Evolutionary conservation across 78 protist species (phyloP).

Genomic region (Acrasis kona): DNA sequence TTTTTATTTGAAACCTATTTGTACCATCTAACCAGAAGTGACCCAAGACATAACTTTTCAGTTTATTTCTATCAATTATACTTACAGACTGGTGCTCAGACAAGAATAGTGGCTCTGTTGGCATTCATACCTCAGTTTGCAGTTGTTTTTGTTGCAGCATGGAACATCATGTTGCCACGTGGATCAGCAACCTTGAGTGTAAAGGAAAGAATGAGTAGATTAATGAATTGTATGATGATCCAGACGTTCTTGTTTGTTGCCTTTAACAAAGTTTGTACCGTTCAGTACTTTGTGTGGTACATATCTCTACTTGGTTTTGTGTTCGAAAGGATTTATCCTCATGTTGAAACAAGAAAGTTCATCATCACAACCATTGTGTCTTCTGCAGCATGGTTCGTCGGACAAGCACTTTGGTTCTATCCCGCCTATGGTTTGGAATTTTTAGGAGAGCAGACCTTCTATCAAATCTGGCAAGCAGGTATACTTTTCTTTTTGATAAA

Average conservation of each 20-base stretch:
- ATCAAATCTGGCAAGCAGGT: slow-evolving; percentile 51
- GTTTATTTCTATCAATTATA: slow-evolving; percentile 74
- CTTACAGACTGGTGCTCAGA: not conserved
- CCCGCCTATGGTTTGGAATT: slow-evolving; percentile 66
- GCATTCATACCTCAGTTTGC: slow-evolving; percentile 25
- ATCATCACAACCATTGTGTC: too few species aligned
- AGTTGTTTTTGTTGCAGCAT: slow-evolving; percentile 32
- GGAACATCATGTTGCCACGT: too few species aligned
- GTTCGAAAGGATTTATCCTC: not conserved
- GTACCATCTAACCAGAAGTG: slow-evolving; percentile 67
- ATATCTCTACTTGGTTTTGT: slow-evolving; percentile 63
- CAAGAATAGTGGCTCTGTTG: not conserved
- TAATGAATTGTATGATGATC: too few species aligned
- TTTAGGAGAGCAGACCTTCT: slow-evolving; percentile 44
- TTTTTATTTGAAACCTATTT: slow-evolving; percentile 44
- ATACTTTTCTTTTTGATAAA: slow-evolving; percentile 46
- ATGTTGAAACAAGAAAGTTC: not conserved
- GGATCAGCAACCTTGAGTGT: too few species aligned
- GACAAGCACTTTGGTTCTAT: slow-evolving; percentile 56
- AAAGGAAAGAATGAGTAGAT: too few species aligned
- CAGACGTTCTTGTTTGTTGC: slow-evolving; percentile 79
- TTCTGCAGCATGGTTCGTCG: not conserved
- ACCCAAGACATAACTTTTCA: slow-evolving; percentile 86
- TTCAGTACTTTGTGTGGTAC: slow-evolving; percentile 91
- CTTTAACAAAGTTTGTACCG: slow-evolving; percentile 90